These are phyloP conservation scores for Lactarius tabidus DNA, from an alignment of 768 basidiomycete species.

Conservation along the genomic window DNA sequence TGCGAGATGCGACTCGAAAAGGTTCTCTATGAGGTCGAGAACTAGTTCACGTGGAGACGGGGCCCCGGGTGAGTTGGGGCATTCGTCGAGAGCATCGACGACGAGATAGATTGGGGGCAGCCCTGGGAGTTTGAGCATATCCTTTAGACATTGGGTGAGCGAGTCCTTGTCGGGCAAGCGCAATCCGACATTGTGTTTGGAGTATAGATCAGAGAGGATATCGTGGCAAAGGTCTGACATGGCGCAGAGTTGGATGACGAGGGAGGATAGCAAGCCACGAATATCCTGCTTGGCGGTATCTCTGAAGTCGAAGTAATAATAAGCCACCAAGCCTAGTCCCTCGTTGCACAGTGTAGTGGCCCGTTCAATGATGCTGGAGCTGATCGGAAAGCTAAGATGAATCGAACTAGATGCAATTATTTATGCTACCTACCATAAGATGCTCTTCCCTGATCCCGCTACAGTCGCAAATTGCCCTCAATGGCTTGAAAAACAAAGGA, in stretches of 20 bases:
- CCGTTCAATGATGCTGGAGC: neutral
- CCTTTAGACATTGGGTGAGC: slow-evolving; percentile 3
- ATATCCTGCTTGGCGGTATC: neutral
- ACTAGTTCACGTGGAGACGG: slow-evolving; percentile 2
- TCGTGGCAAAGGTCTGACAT: neutral
- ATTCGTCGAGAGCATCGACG: slow-evolving; percentile 11
- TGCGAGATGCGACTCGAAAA: neutral
- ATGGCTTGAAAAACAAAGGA: no score
- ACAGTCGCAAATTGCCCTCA: neutral
- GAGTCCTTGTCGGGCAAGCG: neutral
- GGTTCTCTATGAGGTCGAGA: neutral
- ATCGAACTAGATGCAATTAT: neutral
- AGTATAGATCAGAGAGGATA: neutral
- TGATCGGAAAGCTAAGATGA: neutral
- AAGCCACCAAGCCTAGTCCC: neutral
- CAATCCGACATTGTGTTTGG: neutral
- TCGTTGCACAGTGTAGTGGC: neutral
- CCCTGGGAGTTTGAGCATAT: neutral
- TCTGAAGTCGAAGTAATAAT: slow-evolving; percentile 5
- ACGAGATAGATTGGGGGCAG: neutral
- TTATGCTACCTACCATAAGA: neutral
- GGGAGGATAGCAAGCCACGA: neutral
- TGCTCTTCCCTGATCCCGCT: slow-evolving; percentile 8
- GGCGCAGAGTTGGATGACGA: neutral
- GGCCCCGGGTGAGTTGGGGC: neutral